phyloP scores from a whole-genome alignment of 2,329 filamentous ascomycete genomes.

The Cytospora piceae region DNA sequence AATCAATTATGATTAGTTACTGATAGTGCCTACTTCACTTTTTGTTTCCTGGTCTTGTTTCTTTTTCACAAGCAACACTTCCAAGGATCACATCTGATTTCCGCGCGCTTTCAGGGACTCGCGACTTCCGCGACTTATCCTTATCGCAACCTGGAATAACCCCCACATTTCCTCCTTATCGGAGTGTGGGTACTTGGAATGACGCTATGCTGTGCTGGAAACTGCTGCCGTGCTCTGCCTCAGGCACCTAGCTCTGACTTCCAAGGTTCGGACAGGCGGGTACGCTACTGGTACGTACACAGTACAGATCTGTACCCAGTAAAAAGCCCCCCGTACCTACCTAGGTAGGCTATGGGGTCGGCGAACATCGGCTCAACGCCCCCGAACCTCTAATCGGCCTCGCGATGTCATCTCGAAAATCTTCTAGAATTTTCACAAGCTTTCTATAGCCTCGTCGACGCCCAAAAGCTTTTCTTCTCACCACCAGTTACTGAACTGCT shows the following conservation, averaged over 20 bases:
- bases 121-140: slow-evolving; percentile 19
- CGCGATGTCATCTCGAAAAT: slow-evolving; percentile 25
- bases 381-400: slow-evolving; percentile 8
- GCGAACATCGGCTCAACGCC: slow-evolving; percentile 1
- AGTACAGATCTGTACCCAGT: background rate
- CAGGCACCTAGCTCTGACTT: slow-evolving; percentile 11
- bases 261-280: background rate
- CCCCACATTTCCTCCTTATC: background rate
- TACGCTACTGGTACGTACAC: slow-evolving; percentile 2
- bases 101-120: background rate
- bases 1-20: background rate
- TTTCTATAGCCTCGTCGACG: slow-evolving; percentile 16
- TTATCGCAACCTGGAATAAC: background rate
- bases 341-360: background rate
- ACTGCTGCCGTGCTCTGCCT: background rate
- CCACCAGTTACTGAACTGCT: background rate
- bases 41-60: background rate
- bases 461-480: slow-evolving; percentile 1
- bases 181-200: background rate
- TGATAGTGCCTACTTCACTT: too few species aligned
- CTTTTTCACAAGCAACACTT: background rate
- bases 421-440: slow-evolving; percentile 20
- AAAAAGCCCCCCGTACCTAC: background rate
- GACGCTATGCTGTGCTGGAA: slow-evolving; percentile 5
- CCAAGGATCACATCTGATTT: background rate